A percentile compares a stretch with the other conserved stretches of the same genome.
Conservation (phyloP, 2,329 filamentous ascomycete species). For the Calonectria honghensis region DNA sequence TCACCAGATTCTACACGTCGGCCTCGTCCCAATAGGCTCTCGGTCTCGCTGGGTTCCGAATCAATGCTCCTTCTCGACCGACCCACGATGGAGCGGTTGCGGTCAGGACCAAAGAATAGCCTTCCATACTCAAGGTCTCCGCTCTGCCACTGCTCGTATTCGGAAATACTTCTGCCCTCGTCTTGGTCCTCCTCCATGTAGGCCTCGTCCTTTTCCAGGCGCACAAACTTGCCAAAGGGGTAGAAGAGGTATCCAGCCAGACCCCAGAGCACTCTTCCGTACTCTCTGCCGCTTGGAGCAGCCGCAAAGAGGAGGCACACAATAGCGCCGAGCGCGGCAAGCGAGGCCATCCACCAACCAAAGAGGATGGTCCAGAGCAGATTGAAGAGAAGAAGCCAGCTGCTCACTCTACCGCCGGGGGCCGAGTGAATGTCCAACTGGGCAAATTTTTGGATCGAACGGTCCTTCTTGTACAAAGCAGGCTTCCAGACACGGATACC, state of each 20-base stretch:
- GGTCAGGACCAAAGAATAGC: conserved; percentile 93
- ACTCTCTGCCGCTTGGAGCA: conserved; percentile 86
- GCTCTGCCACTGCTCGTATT: conserved; percentile 99
- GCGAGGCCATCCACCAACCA: conserved; percentile 94
- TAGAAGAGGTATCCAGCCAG: conserved; percentile 93
- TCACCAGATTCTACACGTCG: conserved; percentile 70
- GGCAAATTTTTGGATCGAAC: conserved; percentile 96
- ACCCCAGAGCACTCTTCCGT: conserved; percentile 89
- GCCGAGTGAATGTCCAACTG: conserved; percentile 98
- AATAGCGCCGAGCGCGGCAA: conserved; percentile 83
- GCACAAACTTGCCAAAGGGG: conserved; percentile 97
- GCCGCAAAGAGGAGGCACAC: conserved; percentile 88
- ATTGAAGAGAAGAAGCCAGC: conserved; percentile 91
- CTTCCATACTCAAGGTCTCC: conserved; percentile 96
- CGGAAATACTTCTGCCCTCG: conserved; percentile 96
- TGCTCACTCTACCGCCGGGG: conserved; percentile 89
- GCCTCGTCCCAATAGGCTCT: conserved; percentile 85
- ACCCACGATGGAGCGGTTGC: conserved; percentile 87
- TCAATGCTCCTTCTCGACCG: conserved; percentile 92
- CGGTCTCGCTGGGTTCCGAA: conserved; percentile 87
- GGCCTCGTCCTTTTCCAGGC: conserved; percentile 93
- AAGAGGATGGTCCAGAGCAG: conserved; percentile 92
- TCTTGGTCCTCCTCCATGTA: conserved; percentile 96
- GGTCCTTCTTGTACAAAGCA: conserved; percentile 96
- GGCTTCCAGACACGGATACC: conserved; percentile 99